These are phyloP conservation scores for Geotrichum australiense DNA, from an alignment of 1,139 yeast genomes.

Conservation along the genomic window DNA sequence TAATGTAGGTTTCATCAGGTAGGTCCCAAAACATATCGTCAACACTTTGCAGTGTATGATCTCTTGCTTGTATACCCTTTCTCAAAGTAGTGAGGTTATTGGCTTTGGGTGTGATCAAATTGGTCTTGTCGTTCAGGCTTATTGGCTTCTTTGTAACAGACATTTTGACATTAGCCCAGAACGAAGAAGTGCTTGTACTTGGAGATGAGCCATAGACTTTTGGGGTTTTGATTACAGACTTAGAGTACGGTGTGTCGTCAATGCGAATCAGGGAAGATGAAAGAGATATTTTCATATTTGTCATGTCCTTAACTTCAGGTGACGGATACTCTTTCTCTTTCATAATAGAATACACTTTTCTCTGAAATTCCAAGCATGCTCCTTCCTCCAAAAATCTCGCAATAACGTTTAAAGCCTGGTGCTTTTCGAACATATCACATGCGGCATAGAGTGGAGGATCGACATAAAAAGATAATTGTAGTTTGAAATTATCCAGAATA, in stretches of 20 bases:
- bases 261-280: conserved; percentile 7
- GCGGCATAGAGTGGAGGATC: conserved; percentile 12
- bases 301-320: conserved; percentile 10
- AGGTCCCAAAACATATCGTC: conserved; percentile 19
- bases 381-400: conserved; percentile 8
- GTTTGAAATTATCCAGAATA: background rate
- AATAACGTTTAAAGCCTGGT: conserved; percentile 1
- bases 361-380: conserved; percentile 2
- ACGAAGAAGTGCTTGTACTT: conserved; percentile 2
- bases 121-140: conserved; percentile 1
- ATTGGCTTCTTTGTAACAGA: conserved; percentile 8
- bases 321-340: conserved; percentile 7
- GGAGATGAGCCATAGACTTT: background rate
- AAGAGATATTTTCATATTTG: conserved; percentile 13
- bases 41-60: conserved; percentile 10
- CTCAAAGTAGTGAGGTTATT: too few species aligned
- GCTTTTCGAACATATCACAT: conserved; percentile 10
- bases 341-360: conserved; percentile 5
- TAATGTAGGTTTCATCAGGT: conserved; percentile 3
- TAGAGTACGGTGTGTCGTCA: background rate
- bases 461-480: conserved; percentile 11
- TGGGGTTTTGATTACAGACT: background rate
- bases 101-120: background rate
- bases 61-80: too few species aligned
- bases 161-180: conserved; percentile 2